These are phyloP conservation scores for Takashimella koratensis DNA, from an alignment of 1,284 basidiomycete species.

Conservation along the genomic window DNA sequence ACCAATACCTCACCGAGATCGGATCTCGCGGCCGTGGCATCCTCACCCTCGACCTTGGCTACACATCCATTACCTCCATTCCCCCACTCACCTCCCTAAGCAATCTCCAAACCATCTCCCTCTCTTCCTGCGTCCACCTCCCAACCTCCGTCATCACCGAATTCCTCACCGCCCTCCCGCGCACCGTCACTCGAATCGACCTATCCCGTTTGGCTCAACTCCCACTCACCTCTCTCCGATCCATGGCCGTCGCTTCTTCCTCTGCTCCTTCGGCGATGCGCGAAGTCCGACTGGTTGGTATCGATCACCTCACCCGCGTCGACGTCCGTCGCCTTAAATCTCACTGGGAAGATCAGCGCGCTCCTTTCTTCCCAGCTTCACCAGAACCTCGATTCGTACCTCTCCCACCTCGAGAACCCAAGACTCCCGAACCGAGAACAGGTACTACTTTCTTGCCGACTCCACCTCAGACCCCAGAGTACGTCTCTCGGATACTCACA, in stretches of 20 bases:
- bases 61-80: slow-evolving; percentile 26
- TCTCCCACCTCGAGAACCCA: not conserved
- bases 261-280: slow-evolving; percentile 13
- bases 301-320: slow-evolving; percentile 36
- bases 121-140: slow-evolving; percentile 26
- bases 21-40: slow-evolving; percentile 15
- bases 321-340: slow-evolving; percentile 32
- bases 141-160: slow-evolving; percentile 4
- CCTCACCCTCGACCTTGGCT: slow-evolving; percentile 25
- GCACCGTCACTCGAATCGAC: slow-evolving; percentile 20
- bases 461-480: not conserved
- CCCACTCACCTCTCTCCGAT: slow-evolving; percentile 17
- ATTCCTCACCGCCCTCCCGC: slow-evolving; percentile 26
- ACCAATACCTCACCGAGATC: slow-evolving; percentile 11
- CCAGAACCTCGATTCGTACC: not conserved
- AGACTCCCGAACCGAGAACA: not conserved
- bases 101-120: slow-evolving; percentile 16
- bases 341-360: slow-evolving; percentile 33
- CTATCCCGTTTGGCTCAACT: slow-evolving; percentile 28
- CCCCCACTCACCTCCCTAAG: slow-evolving; percentile 4
- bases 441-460: not conserved
- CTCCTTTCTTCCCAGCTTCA: not conserved
- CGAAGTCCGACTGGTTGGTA: slow-evolving; percentile 35
- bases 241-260: slow-evolving; percentile 17
- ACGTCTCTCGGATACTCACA: too few relatives aligned